Percentiles rank a stretch among this genome's conserved stretches.
Conservation (phyloP, 495 filamentous ascomycete species). For the Neurospora sp. region DNA sequence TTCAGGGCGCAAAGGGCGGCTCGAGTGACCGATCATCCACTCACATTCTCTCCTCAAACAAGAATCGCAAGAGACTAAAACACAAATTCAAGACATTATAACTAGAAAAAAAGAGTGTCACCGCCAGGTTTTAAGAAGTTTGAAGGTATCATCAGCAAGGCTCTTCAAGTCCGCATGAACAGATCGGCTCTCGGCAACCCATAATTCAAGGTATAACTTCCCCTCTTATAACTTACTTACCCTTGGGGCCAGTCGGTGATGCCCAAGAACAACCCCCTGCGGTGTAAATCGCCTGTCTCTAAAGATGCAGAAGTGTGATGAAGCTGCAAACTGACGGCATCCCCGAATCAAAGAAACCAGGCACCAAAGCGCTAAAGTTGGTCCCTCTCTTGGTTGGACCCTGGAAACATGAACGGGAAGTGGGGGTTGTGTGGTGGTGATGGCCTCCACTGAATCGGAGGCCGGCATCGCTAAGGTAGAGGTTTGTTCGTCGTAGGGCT, state of each 20-base stretch:
- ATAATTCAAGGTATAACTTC: not conserved
- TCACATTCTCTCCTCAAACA: not conserved
- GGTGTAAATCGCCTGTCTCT: not conserved
- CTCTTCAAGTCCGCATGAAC: not conserved
- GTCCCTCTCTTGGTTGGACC: not conserved
- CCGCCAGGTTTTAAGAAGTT: not conserved
- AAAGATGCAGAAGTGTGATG: not conserved
- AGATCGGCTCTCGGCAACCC: not conserved
- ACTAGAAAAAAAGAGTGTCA: not conserved
- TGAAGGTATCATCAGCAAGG: not conserved
- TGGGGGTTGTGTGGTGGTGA: not conserved
- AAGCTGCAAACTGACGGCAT: not conserved
- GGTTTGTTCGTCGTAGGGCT: not conserved
- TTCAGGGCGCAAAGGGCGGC: not conserved
- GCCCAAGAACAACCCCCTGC: not conserved
- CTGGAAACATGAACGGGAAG: not conserved
- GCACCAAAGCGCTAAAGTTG: not conserved
- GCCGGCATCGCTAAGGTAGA: not conserved
- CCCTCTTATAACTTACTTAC: not conserved
- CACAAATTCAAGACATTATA: not conserved
- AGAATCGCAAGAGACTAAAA: not conserved
- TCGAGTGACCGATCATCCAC: not conserved
- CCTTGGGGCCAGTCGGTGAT: not conserved
- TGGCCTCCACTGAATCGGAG: not conserved
- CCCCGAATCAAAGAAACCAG: not conserved